These are phyloP conservation scores for Yamadazyma conglobata DNA, from an alignment of 1,139 yeast species.

Conservation along the genomic window DNA sequence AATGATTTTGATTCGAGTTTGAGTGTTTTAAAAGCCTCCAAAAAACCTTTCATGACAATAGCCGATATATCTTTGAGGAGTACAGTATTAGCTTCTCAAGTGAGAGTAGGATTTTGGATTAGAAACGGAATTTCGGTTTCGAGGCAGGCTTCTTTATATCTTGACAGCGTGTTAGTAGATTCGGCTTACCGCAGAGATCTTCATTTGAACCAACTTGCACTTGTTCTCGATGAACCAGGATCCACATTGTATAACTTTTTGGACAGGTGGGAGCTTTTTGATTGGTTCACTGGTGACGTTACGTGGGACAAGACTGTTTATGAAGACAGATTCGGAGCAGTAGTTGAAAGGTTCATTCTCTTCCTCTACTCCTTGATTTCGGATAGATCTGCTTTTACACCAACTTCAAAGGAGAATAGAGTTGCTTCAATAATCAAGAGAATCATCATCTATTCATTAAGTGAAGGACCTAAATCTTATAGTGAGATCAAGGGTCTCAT, in stretches of 20 bases:
- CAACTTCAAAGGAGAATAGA: constrained; percentile 22
- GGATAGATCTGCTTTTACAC: constrained; percentile 49
- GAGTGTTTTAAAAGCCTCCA: constrained; percentile 15
- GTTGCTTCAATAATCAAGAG: constrained; percentile 25
- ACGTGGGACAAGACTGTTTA: constrained; percentile 43
- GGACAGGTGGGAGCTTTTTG: constrained; percentile 58
- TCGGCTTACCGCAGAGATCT: constrained; percentile 44
- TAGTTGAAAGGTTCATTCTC: constrained; percentile 51
- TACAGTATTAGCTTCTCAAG: constrained; percentile 68
- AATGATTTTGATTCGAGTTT: constrained; percentile 23
- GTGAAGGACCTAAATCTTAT: constrained; percentile 53
- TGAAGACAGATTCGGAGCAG: constrained; percentile 52
- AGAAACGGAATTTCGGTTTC: constrained; percentile 67
- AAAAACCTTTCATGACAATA: constrained; percentile 34
- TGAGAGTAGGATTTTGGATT: constrained; percentile 83
- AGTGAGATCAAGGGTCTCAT: constrained; percentile 42
- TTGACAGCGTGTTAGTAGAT: constrained; percentile 34
- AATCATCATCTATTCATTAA: constrained; percentile 44
- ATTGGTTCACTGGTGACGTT: constrained; percentile 47
- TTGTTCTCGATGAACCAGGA: constrained; percentile 42
- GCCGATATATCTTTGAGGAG: constrained; percentile 60
- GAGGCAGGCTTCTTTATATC: constrained; percentile 41
- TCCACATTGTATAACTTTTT: constrained; percentile 45
- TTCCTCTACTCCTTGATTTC: constrained; percentile 56
- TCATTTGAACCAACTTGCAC: constrained; percentile 54